These are phyloP conservation scores for Ceratobasidium sp. DNA, from an alignment of 1,284 basidiomycete species.

Conservation along the genomic window DNA sequence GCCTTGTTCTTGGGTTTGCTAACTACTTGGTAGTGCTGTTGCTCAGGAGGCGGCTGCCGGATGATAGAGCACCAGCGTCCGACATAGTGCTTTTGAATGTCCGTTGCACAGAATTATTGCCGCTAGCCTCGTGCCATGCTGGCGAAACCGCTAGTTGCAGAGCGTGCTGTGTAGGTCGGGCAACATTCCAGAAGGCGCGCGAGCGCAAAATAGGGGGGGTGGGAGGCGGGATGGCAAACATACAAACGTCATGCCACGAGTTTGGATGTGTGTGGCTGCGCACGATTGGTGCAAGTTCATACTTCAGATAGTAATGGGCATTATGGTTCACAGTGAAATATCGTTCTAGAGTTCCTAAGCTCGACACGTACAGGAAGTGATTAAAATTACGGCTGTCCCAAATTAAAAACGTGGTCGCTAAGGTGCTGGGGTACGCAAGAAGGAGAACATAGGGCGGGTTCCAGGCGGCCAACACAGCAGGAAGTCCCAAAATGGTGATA, in stretches of 20 bases:
- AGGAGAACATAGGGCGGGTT: neutral
- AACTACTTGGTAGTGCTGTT: neutral
- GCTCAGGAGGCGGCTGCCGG: neutral
- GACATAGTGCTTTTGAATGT: slow-evolving; percentile 23
- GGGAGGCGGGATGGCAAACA: neutral
- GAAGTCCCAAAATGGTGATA: slow-evolving; percentile 19
- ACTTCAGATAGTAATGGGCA: neutral
- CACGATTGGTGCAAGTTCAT: neutral
- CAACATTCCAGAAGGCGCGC: neutral
- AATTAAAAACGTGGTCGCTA: slow-evolving; percentile 25
- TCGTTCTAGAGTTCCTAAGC: neutral
- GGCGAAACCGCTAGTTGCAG: neutral
- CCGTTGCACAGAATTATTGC: slow-evolving; percentile 13
- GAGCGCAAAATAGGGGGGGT: neutral
- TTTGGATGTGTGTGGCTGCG: slow-evolving; percentile 10
- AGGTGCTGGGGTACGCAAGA: neutral
- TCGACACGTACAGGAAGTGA: neutral
- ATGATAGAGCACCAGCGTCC: neutral
- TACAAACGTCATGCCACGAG: slow-evolving; percentile 4
- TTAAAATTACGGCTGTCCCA: slow-evolving; percentile 20
- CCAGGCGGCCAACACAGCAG: slow-evolving; percentile 21
- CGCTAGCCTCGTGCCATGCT: slow-evolving; percentile 6
- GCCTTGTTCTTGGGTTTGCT: neutral
- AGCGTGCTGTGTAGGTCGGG: slow-evolving; percentile 4
- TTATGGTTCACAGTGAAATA: neutral